phyloP scores from a whole-genome alignment of 768 basidiomycete species.

The Russula earlei region DNA sequence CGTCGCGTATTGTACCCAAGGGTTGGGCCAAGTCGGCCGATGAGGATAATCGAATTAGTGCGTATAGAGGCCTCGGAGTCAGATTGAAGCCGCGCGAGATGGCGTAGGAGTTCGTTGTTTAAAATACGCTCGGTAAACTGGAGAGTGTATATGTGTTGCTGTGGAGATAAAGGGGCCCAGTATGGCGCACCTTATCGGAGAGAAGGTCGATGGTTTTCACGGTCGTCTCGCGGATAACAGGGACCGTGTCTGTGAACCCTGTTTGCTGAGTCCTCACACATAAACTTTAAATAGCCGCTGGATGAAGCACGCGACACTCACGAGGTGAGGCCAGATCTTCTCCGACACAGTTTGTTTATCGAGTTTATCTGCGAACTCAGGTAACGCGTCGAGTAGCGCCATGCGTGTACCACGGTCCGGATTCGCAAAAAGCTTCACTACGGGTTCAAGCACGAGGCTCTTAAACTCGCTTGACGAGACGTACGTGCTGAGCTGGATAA shows the following conservation, averaged over 20 bases:
- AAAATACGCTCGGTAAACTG: slow-evolving; percentile 86
- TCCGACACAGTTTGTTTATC: slow-evolving; percentile 80
- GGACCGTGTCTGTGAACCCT: slow-evolving; percentile 90
- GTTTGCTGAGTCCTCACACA: slow-evolving; percentile 58
- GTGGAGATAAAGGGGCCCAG: not conserved
- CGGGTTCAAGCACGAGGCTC: slow-evolving; percentile 58
- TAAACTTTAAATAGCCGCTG: not conserved
- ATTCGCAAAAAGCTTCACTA: slow-evolving; percentile 77
- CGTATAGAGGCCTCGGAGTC: slow-evolving; percentile 92
- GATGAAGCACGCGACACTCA: slow-evolving; percentile 30
- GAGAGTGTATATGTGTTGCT: not conserved
- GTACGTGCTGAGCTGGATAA: slow-evolving; percentile 69
- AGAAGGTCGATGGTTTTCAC: slow-evolving; percentile 79
- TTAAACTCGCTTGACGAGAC: slow-evolving; percentile 63
- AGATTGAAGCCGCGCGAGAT: slow-evolving; percentile 85
- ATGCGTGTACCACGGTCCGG: slow-evolving; percentile 91
- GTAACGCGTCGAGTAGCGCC: slow-evolving; percentile 81
- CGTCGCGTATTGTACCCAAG: slow-evolving; percentile 84
- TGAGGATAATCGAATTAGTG: slow-evolving; percentile 94
- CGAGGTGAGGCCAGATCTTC: slow-evolving; percentile 88
- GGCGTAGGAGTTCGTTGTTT: slow-evolving; percentile 92
- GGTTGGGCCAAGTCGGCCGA: slow-evolving; percentile 81
- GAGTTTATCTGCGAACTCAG: slow-evolving; percentile 77
- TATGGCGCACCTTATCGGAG: slow-evolving; percentile 62
- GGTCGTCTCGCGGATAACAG: slow-evolving; percentile 90